Evolutionary conservation across 306 rosid species (phyloP).

Genomic region (Canavalia gladiata): DNA sequence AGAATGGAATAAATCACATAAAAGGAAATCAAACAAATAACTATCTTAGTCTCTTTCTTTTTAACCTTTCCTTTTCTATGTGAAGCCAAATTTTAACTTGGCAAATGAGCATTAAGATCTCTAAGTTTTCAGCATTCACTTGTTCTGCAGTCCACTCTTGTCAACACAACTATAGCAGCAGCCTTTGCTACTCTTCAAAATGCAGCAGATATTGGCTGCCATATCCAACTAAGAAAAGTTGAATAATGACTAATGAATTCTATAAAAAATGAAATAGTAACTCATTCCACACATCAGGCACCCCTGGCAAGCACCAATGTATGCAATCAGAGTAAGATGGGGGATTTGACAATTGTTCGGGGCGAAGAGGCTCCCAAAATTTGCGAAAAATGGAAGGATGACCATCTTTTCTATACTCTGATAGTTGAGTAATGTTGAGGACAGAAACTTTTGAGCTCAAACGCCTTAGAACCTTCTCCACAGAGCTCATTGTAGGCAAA

Average conservation of each 20-base stretch:
- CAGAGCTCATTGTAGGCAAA: constrained; percentile 75
- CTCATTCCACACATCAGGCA: constrained; percentile 97
- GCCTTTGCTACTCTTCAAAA: constrained; percentile 30
- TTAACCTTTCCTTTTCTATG: constrained; percentile 1
- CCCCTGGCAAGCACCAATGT: constrained; percentile 98
- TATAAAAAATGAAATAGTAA: constrained; percentile 78
- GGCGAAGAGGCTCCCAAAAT: constrained; percentile 87
- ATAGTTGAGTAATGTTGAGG: constrained; percentile 87
- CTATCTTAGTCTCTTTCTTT: neutral
- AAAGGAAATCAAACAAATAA: constrained; percentile 27
- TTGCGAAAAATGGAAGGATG: constrained; percentile 94
- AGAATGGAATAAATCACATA: constrained; percentile 25
- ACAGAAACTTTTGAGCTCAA: constrained; percentile 79
- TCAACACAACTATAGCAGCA: constrained; percentile 12
- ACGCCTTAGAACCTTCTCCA: constrained; percentile 68
- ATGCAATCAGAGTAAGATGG: constrained; percentile 93
- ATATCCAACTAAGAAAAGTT: constrained; percentile 26
- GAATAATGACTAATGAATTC: neutral
- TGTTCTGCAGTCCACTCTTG: neutral
- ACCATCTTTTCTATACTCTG: constrained; percentile 93
- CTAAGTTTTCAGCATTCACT: constrained; percentile 19
- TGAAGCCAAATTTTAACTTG: constrained; percentile 9
- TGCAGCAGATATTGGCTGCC: constrained; percentile 19
- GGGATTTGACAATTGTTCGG: constrained; percentile 80
- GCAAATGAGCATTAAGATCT: constrained; percentile 21